A percentile compares a stretch with the other conserved stretches of the same genome.
phyloP scores from a whole-genome alignment of 2,329 filamentous ascomycete genomes.

The Neoascochyta sp. region DNA sequence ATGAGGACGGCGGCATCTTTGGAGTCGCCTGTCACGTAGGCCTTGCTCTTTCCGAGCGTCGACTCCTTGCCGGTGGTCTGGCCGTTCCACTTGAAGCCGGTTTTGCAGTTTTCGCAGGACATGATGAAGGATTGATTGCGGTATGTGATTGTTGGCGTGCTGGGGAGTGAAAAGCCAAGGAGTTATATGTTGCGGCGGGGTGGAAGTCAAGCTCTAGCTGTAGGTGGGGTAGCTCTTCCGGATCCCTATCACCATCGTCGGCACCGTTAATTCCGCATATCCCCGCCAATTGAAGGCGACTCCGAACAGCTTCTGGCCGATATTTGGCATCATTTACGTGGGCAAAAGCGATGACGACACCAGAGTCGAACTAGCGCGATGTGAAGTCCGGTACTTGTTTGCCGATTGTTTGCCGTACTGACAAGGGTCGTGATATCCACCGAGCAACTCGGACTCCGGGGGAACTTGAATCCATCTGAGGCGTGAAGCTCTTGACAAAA shows the following conservation, averaged over 20 bases:
- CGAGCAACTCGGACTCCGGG: too few species aligned
- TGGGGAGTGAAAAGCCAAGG: constrained; percentile 1
- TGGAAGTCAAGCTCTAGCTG: constrained; percentile 1
- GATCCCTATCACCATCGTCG: constrained; percentile 2
- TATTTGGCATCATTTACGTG: constrained; percentile 4
- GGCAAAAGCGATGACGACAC: constrained; percentile 3
- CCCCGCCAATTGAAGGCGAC: constrained; percentile 3
- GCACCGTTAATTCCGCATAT: too few species aligned
- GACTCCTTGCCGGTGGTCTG: constrained; percentile 38
- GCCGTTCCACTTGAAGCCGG: constrained; percentile 42
- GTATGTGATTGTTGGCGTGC: background rate
- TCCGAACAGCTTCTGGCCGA: background rate
- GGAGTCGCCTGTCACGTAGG: constrained; percentile 45
- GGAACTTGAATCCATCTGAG: too few species aligned
- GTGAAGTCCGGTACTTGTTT: constrained; percentile 1
- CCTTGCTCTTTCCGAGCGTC: constrained; percentile 36
- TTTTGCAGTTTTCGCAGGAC: constrained; percentile 34
- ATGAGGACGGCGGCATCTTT: constrained; percentile 48
- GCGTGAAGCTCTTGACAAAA: too few species aligned
- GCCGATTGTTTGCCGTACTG: constrained; percentile 4
- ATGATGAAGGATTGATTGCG: constrained; percentile 12
- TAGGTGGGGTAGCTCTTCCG: constrained; percentile 7
- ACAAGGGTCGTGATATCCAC: too few species aligned
- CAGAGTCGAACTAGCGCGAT: background rate
- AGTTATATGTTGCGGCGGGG: constrained; percentile 2